These are phyloP conservation scores for Neocucurbitaria cava DNA, from an alignment of 2,329 filamentous ascomycete species.

Conservation along the genomic window DNA sequence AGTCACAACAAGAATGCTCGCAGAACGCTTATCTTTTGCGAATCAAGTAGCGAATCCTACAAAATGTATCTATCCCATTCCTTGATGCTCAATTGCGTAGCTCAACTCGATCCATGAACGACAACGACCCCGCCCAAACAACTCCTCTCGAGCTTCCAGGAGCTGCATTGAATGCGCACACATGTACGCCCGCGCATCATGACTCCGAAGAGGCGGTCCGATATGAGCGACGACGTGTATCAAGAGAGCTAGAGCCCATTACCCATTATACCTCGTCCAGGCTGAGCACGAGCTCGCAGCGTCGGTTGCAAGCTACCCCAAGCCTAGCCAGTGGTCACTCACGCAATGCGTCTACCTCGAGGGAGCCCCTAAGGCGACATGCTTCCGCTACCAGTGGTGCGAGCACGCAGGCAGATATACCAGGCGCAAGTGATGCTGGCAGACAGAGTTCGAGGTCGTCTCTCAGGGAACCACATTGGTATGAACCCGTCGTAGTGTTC, in stretches of 20 bases:
- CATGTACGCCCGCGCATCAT: constrained; percentile 15
- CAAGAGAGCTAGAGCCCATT: constrained; percentile 20
- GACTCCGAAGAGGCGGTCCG: constrained; percentile 29
- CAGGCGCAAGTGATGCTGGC: background rate
- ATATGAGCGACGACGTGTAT: constrained; percentile 22
- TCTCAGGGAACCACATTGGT: constrained; percentile 37
- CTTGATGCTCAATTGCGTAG: background rate
- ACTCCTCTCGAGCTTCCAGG: constrained; percentile 15
- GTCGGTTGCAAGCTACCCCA: background rate
- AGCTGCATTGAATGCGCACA: constrained; percentile 16
- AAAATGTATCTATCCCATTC: background rate
- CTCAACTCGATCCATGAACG: constrained; percentile 9
- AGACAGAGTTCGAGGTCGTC: constrained; percentile 1
- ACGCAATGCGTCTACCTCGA: constrained; percentile 14
- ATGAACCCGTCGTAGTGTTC: constrained; percentile 49
- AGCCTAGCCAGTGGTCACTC: constrained; percentile 7
- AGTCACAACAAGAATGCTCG: background rate
- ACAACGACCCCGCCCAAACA: constrained; percentile 9
- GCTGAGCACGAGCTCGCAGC: background rate
- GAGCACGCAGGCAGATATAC: constrained; percentile 7
- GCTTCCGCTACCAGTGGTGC: constrained; percentile 7
- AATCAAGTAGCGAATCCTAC: background rate
- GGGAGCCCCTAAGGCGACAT: constrained; percentile 2
- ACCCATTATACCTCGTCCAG: background rate
- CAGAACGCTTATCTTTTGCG: background rate